Evolutionary conservation across 2,329 filamentous ascomycete genomes (phyloP).

Genomic region (Biscogniauxia mediterranea): DNA sequence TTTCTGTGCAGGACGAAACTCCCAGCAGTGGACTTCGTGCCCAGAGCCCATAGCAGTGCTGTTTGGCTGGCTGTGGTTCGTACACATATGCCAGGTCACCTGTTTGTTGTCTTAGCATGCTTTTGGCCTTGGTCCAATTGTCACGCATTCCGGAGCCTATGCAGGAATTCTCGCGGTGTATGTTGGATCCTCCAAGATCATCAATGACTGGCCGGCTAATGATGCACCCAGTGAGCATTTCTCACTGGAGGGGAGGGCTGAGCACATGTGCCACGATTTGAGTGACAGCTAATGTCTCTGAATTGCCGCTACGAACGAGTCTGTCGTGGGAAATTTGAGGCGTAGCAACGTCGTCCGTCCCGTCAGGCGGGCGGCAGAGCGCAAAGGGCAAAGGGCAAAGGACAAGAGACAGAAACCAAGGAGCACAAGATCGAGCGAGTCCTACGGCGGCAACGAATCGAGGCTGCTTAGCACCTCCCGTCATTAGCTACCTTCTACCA

Average conservation of each 20-base stretch:
- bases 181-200: constrained; percentile 5
- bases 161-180: constrained; percentile 14
- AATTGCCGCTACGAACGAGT: constrained; percentile 15
- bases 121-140: constrained; percentile 9
- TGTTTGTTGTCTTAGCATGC: constrained; percentile 16
- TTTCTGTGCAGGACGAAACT: neutral
- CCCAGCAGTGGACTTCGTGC: neutral
- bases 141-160: constrained; percentile 12
- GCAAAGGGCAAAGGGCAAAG: no score
- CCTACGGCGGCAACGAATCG: neutral
- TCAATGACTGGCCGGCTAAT: constrained; percentile 1
- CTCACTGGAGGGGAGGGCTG: constrained; percentile 9
- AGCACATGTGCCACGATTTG: constrained; percentile 2
- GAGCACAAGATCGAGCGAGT: neutral
- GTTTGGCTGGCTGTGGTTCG: constrained; percentile 7
- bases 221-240: neutral
- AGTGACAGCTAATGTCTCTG: constrained; percentile 9
- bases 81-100: constrained; percentile 11
- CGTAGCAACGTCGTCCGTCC: constrained; percentile 10
- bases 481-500: neutral
- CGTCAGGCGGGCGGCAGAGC: constrained; percentile 18
- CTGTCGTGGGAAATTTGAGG: constrained; percentile 6
- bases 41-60: constrained; percentile 1
- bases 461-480: neutral
- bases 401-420: no score